These are phyloP conservation scores for Scheffersomyces lignosus DNA, from an alignment of 805 yeast genomes.

Conservation along the genomic window DNA sequence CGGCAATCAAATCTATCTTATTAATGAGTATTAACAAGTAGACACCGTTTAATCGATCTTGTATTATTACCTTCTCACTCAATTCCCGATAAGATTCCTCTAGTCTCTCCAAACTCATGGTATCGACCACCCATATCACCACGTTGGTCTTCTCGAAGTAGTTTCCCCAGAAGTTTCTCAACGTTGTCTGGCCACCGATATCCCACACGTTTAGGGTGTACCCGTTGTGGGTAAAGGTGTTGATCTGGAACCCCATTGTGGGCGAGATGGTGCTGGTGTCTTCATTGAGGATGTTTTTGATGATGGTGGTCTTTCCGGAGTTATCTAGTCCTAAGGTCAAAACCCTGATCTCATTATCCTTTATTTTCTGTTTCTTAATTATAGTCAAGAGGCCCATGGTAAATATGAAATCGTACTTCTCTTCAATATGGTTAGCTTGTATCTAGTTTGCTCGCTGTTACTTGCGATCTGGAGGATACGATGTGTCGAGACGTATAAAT, in stretches of 20 bases:
- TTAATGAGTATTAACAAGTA: slow-evolving; percentile 70
- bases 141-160: slow-evolving; percentile 80
- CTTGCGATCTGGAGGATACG: too few species aligned
- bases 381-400: slow-evolving; percentile 80
- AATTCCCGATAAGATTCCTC: slow-evolving; percentile 67
- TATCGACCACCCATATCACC: slow-evolving; percentile 85
- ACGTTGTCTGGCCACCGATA: slow-evolving; percentile 65
- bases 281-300: slow-evolving; percentile 54
- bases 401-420: too few species aligned
- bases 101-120: slow-evolving; percentile 57
- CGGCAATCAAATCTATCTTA: slow-evolving; percentile 62
- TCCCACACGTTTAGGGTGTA: slow-evolving; percentile 73
- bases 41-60: slow-evolving; percentile 69
- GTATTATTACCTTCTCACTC: slow-evolving; percentile 54
- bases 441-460: too few species aligned
- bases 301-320: slow-evolving; percentile 87
- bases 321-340: slow-evolving; percentile 84
- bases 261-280: slow-evolving; percentile 67
- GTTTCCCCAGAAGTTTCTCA: slow-evolving; percentile 63
- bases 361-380: slow-evolving; percentile 77
- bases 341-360: slow-evolving; percentile 74
- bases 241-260: slow-evolving; percentile 87
- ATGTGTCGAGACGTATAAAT: too few species aligned
- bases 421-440: too few species aligned
- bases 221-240: slow-evolving; percentile 47